Base-by-base conservation (phyloP, 495 filamentous ascomycete genomes). In the Parathielavia appendiculata region DNA sequence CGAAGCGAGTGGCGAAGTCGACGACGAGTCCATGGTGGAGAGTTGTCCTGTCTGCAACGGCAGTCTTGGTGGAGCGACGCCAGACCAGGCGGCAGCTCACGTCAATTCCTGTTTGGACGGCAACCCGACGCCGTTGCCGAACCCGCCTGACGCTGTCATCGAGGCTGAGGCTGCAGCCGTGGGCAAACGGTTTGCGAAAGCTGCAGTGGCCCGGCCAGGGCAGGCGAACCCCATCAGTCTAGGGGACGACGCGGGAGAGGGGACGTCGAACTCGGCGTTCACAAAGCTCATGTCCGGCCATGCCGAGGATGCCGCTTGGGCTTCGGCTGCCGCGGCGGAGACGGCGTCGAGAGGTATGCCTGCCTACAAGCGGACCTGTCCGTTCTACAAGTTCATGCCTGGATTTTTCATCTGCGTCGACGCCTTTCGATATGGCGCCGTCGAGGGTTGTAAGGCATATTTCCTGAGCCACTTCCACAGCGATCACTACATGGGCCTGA, bases 401-500 rank as follows among this genome's bases (percentile, higher is more conserved):
- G 89, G 89, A 1, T 87, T 97, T 59, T 88, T 81, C 52, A 95
- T 97, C 59, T 92, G 89, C 54, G 93, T 98, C 5, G 93, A 99
- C 69, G 93, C 95, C 0, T 97, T 99, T 71, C 84, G 91, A 7
- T 99, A 97, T 66, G 95, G 93, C 5, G 88, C 90, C 5, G 88
- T 99, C 0, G 82, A 95, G 69, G 91, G 89, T 0, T 95, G 90
- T 68, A 86, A 89, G 49, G 93, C 92, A 20, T 99, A 99, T 69
- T 99, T 99, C 66, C 81, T 99, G 26, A 96, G 90, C 62, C 93
- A 99, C 67, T 99, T 97, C 62, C 93, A 99, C 71, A 95, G 89
- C 59, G 93, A 99, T 67, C 93, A 99, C 65, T 99, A 99, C 68
- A 82, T 96, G 35, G 93, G 93, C 1, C 78, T 99, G 5, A 92